phyloP scores from a whole-genome alignment of 2,329 filamentous ascomycete species.

The Fusarium sterilihyphosum region DNA sequence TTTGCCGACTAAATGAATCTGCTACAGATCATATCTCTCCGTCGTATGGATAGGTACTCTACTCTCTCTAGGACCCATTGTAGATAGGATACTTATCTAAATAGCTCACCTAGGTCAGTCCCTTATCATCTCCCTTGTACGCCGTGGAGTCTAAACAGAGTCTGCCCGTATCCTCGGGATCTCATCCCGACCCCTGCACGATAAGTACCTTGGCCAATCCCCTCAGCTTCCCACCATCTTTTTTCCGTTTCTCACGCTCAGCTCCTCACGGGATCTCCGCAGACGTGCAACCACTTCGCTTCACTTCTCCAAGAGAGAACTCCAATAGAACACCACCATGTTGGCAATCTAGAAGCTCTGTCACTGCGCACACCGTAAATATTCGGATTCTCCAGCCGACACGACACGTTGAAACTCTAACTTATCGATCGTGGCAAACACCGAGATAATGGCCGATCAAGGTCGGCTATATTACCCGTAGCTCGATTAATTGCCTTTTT shows the following conservation, averaged over 20 bases:
- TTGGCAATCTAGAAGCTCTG: slow-evolving; percentile 1
- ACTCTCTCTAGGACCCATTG: not conserved
- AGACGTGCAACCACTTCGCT: not conserved
- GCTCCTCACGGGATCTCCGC: slow-evolving; percentile 35
- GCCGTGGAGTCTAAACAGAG: not conserved
- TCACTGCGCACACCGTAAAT: not conserved
- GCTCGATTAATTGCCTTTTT: not conserved
- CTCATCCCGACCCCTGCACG: slow-evolving; percentile 12
- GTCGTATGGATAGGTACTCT: not conserved
- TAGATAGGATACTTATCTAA: slow-evolving; percentile 6
- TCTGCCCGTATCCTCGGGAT: not conserved
- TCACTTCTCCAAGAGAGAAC: slow-evolving; percentile 19
- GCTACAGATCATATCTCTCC: not conserved
- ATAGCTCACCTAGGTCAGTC: not conserved
- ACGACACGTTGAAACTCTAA: not conserved
- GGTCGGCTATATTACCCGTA: not conserved
- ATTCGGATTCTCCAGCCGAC: slow-evolving; percentile 4
- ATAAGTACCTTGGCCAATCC: not conserved
- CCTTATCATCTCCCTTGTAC: not conserved
- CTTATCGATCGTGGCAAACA: slow-evolving; percentile 1
- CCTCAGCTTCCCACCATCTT: slow-evolving; percentile 19
- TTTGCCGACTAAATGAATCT: no score
- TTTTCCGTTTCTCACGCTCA: not conserved
- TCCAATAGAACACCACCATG: slow-evolving; percentile 24
- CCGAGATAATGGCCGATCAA: not conserved